Evolutionary conservation across 805 yeast genomes (phyloP).

Genomic region (Naumovozyma baii): DNA sequence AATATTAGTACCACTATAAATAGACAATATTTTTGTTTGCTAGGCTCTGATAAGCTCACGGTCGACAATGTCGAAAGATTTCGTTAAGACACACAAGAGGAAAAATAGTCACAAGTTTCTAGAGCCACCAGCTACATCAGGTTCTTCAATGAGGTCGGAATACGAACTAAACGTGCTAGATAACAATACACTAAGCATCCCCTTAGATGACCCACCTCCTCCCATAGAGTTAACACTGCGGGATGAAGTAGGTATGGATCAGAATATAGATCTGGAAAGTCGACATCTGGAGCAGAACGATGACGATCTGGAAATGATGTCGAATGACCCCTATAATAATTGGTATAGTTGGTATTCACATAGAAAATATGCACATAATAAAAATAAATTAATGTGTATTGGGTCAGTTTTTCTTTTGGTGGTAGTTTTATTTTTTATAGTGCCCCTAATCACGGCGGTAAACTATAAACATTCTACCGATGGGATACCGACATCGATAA

Average conservation of each 20-base stretch:
- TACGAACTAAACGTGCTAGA: conserved; percentile 4
- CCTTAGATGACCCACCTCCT: conserved; percentile 1
- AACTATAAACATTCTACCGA: background rate
- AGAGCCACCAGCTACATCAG: conserved; percentile 20
- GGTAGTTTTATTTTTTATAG: conserved; percentile 1
- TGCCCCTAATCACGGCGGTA: conserved; percentile 1
- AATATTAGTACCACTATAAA: no score
- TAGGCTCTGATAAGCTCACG: no score
- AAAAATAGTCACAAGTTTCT: conserved; percentile 24
- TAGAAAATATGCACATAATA: conserved; percentile 7
- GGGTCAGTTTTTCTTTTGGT: background rate
- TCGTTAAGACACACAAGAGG: conserved; percentile 18
- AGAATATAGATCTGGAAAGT: background rate
- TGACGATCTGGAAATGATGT: no score
- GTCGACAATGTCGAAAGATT: background rate
- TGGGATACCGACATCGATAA: no score
- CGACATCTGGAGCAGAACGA: no score
- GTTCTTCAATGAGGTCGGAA: conserved; percentile 8
- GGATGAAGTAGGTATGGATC: background rate
- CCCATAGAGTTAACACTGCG: conserved; percentile 1
- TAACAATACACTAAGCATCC: background rate
- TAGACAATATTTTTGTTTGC: no score
- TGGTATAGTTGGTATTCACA: conserved; percentile 8
- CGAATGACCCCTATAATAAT: background rate
- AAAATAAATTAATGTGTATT: conserved; percentile 1